Conservation (phyloP, 345 rosid species). For the Reutealis trisperma region DNA sequence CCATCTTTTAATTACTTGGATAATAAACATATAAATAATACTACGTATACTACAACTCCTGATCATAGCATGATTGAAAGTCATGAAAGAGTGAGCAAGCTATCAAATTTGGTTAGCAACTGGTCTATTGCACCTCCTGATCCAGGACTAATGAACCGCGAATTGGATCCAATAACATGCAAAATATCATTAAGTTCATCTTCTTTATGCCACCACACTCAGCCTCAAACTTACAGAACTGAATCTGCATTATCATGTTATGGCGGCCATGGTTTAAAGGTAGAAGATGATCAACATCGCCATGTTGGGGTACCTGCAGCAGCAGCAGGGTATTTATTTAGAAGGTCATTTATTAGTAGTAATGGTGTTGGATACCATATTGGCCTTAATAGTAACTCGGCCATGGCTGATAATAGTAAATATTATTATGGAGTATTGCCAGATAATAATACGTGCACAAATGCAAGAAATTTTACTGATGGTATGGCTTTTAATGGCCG, state of each 20-base stretch:
- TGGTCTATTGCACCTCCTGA: conserved; percentile 77
- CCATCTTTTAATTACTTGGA: conserved; percentile 34
- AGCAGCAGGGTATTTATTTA: not conserved
- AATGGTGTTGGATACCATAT: conserved; percentile 25
- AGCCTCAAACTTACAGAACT: conserved; percentile 19
- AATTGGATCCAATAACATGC: conserved; percentile 36
- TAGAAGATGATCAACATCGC: conserved; percentile 20
- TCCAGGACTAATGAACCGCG: conserved; percentile 32
- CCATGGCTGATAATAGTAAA: conserved; percentile 31
- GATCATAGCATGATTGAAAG: conserved; percentile 22
- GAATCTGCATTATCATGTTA: conserved; percentile 16
- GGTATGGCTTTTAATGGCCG: conserved; percentile 31
- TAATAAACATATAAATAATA: conserved; percentile 27
- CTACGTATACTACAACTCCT: not conserved
- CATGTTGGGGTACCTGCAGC: conserved; percentile 8
- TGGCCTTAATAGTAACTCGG: conserved; percentile 14
- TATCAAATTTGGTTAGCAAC: conserved; percentile 55
- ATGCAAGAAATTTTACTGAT: conserved; percentile 33
- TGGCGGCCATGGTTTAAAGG: conserved; percentile 33
- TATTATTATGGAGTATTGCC: conserved; percentile 26
- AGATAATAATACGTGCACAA: conserved; percentile 26
- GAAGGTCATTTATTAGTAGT: conserved; percentile 17
- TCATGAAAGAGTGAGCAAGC: conserved; percentile 45
- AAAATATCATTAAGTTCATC: conserved; percentile 38
- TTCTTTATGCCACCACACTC: conserved; percentile 23